Evolutionary conservation across 345 rosid species (phyloP).

Genomic region (Bruguiera parviflora): DNA sequence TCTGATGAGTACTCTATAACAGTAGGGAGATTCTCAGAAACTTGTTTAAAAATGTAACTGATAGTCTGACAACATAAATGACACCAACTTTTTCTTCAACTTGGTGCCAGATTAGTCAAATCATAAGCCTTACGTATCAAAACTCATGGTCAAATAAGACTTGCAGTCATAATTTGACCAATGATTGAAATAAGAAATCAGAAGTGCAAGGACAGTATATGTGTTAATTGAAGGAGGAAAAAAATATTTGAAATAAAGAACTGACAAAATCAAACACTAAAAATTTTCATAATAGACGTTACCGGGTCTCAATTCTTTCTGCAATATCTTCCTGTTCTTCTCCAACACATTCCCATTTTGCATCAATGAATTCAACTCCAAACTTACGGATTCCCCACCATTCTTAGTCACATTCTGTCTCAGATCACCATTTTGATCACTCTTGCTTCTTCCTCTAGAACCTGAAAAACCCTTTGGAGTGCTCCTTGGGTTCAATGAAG

Average conservation of each 20-base stretch:
- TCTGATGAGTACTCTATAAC: slow-evolving; percentile 16
- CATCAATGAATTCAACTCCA: slow-evolving; percentile 9
- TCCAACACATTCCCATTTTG: slow-evolving; percentile 14
- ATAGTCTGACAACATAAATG: not conserved
- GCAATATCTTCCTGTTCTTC: slow-evolving; percentile 13
- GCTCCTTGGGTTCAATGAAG: slow-evolving; percentile 17
- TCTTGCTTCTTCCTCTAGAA: slow-evolving; percentile 6
- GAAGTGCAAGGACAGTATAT: not conserved
- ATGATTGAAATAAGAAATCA: not conserved
- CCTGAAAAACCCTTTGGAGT: slow-evolving; percentile 51
- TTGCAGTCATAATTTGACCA: slow-evolving; percentile 1
- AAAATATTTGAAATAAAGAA: not conserved
- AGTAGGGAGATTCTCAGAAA: slow-evolving; percentile 2
- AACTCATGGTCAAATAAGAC: not conserved
- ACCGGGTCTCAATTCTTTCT: slow-evolving; percentile 39
- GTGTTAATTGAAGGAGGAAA: not conserved
- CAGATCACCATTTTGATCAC: not conserved
- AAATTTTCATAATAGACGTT: slow-evolving; percentile 19
- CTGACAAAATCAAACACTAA: not conserved
- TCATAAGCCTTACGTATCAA: not conserved
- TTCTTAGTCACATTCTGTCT: slow-evolving; percentile 4
- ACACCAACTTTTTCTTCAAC: not conserved
- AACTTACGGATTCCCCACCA: not conserved
- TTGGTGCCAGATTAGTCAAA: not conserved
- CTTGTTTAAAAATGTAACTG: not conserved